A percentile compares a stretch with the other conserved stretches of the same genome.
Evolutionary conservation across 1,139 yeast species (phyloP).

Genomic region (Zygosaccharomyces sapae): DNA sequence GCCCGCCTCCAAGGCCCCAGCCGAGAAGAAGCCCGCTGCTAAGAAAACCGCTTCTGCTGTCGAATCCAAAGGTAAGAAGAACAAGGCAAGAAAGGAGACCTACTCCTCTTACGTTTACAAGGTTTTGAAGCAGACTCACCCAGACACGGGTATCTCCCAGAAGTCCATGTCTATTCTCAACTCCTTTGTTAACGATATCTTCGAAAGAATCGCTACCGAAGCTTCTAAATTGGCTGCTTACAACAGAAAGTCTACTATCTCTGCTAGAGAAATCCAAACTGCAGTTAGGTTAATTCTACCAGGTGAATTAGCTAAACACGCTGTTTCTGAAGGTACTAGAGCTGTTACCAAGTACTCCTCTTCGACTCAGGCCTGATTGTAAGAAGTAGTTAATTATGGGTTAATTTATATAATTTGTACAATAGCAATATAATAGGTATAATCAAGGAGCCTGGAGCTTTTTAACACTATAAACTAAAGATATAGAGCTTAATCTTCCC

Average conservation of each 20-base stretch:
- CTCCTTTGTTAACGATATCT: conserved; percentile 95
- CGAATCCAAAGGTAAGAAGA: conserved; percentile 86
- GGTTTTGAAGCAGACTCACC: conserved; percentile 97
- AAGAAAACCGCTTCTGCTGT: conserved; percentile 80
- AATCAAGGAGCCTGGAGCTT: too few species aligned
- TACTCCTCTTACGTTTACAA: conserved; percentile 98
- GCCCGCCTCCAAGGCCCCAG: conserved; percentile 98
- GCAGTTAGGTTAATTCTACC: conserved; percentile 99
- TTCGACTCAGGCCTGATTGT: conserved; percentile 42
- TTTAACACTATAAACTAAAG: too few species aligned
- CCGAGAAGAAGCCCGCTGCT: conserved; percentile 95
- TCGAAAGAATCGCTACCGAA: conserved; percentile 94
- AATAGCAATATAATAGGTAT: too few species aligned
- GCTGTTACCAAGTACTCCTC: conserved; percentile 99
- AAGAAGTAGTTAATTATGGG: too few species aligned
- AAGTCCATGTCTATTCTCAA: conserved; percentile 99
- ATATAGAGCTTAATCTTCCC: too few species aligned
- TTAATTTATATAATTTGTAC: too few species aligned
- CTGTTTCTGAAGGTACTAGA: conserved; percentile 99
- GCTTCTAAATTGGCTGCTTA: conserved; percentile 99
- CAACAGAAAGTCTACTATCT: conserved; percentile 98
- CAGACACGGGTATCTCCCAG: conserved; percentile 99
- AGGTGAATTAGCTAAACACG: conserved; percentile 99
- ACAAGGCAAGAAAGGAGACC: conserved; percentile 97
- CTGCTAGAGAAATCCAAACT: conserved; percentile 99